Conservation (phyloP, 2,329 filamentous ascomycete species). For the Aspergillus sp. region DNA sequence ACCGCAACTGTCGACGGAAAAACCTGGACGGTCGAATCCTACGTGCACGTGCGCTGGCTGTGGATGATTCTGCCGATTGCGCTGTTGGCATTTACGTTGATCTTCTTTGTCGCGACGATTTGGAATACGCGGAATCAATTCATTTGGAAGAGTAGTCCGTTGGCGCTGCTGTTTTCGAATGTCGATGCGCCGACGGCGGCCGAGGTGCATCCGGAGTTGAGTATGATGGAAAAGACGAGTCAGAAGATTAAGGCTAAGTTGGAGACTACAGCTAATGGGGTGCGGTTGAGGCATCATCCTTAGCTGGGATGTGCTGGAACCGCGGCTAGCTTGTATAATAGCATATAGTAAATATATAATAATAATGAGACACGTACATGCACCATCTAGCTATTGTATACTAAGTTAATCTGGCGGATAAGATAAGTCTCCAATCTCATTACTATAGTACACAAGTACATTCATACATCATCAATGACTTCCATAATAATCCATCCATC, state of each 20-base stretch:
- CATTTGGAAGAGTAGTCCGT: slow-evolving; percentile 20
- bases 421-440: no score
- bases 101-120: slow-evolving; percentile 44
- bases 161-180: slow-evolving; percentile 18
- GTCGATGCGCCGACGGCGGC: slow-evolving; percentile 6
- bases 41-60: slow-evolving; percentile 16
- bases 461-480: no score
- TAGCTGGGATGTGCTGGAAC: no score
- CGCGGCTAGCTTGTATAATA: no score
- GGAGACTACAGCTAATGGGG: slow-evolving; percentile 13
- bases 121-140: slow-evolving; percentile 18
- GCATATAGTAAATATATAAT: no score
- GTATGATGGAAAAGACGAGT: slow-evolving; percentile 16
- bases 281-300: not conserved
- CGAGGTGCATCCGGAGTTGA: slow-evolving; percentile 11
- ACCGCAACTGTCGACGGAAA: slow-evolving; percentile 7
- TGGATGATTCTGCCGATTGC: slow-evolving; percentile 16
- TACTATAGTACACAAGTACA: no score
- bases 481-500: no score
- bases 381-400: no score
- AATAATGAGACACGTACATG: no score
- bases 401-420: no score
- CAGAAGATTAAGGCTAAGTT: slow-evolving; percentile 17
- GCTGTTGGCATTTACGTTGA: slow-evolving; percentile 38
- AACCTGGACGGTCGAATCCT: slow-evolving; percentile 15